Base-by-base conservation (phyloP, 2,329 filamentous ascomycete species). In the Diplodia mutila region DNA sequence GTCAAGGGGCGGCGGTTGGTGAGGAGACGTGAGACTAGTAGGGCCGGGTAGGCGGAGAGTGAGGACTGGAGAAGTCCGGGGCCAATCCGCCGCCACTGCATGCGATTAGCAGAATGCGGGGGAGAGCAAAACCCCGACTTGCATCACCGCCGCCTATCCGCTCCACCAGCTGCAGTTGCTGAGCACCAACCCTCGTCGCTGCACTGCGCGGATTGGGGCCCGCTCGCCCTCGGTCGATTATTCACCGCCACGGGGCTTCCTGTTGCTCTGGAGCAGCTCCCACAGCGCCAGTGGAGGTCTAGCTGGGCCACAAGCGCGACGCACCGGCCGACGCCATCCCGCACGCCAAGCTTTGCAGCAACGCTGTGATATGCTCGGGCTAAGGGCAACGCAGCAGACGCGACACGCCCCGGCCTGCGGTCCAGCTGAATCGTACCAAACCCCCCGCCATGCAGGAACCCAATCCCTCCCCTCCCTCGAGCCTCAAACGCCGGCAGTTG, bases 41-140 rank as follows among this genome's bases (percentile, higher is more conserved):
- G 32, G 34, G 49, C 61, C 61, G 61, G 61, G 61, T 46, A 54
- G 53, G 61, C 61, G 61, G 61, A 65, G 61, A n/a, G 53, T 11
- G n/a, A 21, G 34, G 16, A 9, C 32, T 55, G 53, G 53, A 32
- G 53, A n/a, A 55, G 53, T 23, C 53, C 39, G 53, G 53, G 53
- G 53, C 53, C 34, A 46, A 46, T 16, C 8, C 7, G 42, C 53
- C 18, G 29, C 18, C 21, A 52, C 23, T 21, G 25, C 59, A n/a
- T 63, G 48, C 37, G 46, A 46, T 18, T 34, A 61, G 57, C 57
- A 61, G 42, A 49, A 48, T 63, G 59, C 59, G 59, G 59, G 59
- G 59, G 21, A 63, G 49, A 27, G 46, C 7, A 18, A 37, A 18
- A 25, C 59, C 42, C 18, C 39, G 57, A n/a, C 39, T 14, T 48